Evolutionary conservation across 306 rosid species (phyloP), one percentile per base, ranked within the genome.

Genomic region (Prunus salicina): DNA sequence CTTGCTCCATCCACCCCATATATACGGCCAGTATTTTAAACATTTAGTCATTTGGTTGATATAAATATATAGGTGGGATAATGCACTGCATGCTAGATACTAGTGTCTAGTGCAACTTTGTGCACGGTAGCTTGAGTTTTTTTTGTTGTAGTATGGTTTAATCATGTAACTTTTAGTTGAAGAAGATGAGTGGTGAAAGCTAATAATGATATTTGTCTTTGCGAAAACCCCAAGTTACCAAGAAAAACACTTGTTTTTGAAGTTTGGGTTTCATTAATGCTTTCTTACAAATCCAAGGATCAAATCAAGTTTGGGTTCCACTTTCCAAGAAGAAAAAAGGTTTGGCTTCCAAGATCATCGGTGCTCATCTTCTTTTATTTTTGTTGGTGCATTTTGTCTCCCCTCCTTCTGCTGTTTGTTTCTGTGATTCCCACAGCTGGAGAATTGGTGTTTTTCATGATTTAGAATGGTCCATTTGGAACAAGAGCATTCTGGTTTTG

Each of bases 181-280:
- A 53, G 25, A 30, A 57, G 34, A 67, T 73, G 19, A 14, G 62
- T 45, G 82, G 76, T 70, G 74, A 75, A 75, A 30, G 27, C 73
- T 79, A 69, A 81, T 83, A 66, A 88, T 83, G 78, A 78, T 77
- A 28, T 68, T 74, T 72, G 22, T 24, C 65, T 56, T 56, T 19
- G 45, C 2, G 15, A 56, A 56, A 56, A 10, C 62, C 63, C 27
- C n/a, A 55, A 7, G 19, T 55, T 11, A 8, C 2, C 64, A 13
- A 53, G 69, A 38, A 52, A 16, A 52, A 56, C 43, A 60, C 63
- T 24, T 64, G 6, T 77, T 78, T 74, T 71, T 67, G 65, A 55
- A 78, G 74, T 76, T 66, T 76, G 69, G 58, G 65, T 69, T 45
- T 69, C 65, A 73, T 72, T 72, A 77, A 78, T 78, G 55, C 24